Evolutionary conservation across 176 grass and related monocot species (phyloP).

Genomic region (Olyra latifolia): DNA sequence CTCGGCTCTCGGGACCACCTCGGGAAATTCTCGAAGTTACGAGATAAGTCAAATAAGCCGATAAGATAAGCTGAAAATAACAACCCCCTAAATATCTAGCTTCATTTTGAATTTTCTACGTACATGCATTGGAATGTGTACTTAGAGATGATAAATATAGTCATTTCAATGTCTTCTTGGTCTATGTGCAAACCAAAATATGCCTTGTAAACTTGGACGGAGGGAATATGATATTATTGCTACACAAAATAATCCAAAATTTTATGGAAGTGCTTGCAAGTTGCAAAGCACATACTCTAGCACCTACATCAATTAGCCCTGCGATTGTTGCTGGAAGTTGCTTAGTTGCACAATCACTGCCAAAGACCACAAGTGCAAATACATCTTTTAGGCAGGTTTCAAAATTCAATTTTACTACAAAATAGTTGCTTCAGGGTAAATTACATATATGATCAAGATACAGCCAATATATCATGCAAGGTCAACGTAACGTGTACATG

Average conservation of each 20-base stretch:
- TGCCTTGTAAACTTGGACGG: no score
- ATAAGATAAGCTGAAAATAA: no score
- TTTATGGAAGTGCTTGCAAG: neutral
- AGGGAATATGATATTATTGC: slow-evolving; percentile 6
- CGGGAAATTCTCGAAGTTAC: no score
- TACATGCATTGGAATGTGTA: no score
- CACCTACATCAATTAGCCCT: neutral
- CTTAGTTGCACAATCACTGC: slow-evolving; percentile 2
- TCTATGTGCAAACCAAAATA: no score
- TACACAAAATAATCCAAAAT: neutral
- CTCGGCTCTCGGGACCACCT: no score
- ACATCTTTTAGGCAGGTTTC: neutral
- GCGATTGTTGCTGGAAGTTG: neutral
- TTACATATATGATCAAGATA: neutral
- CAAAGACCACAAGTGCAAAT: neutral
- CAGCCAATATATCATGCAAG: neutral
- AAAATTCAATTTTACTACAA: neutral
- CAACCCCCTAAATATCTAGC: no score
- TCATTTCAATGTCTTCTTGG: no score
- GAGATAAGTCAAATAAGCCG: no score
- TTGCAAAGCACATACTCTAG: slow-evolving; percentile 5
- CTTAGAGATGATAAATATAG: no score
- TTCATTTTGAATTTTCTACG: no score
- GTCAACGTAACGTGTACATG: slow-evolving; percentile 12
- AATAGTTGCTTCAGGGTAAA: neutral